phyloP scores from a whole-genome alignment of 2,329 filamentous ascomycete species.

The Ophiostoma sp. region DNA sequence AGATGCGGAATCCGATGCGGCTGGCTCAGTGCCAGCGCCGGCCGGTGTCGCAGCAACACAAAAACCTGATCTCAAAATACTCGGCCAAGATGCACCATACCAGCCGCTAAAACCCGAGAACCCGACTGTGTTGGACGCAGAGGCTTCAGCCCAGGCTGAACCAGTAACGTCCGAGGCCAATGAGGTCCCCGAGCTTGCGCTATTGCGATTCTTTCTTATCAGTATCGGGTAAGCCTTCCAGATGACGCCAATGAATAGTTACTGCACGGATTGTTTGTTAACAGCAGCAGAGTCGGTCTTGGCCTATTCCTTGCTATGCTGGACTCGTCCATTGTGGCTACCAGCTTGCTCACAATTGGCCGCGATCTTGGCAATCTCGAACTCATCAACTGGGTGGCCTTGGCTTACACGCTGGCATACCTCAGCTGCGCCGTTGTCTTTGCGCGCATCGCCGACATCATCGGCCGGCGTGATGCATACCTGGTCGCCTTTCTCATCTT shows the following conservation, averaged over 20 bases:
- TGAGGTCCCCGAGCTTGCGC: conserved; percentile 12
- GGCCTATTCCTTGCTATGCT: conserved; percentile 55
- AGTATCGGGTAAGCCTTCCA: conserved; percentile 23
- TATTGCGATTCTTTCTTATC: conserved; percentile 26
- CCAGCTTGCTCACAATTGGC: conserved; percentile 52
- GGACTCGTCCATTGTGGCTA: conserved; percentile 57
- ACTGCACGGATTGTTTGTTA: background rate
- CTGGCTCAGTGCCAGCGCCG: background rate
- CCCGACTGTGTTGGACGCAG: background rate
- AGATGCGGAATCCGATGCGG: background rate
- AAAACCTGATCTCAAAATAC: background rate
- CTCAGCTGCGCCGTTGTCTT: conserved; percentile 53
- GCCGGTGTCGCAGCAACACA: background rate
- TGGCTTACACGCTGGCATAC: conserved; percentile 53
- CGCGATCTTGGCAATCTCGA: conserved; percentile 44
- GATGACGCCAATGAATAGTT: too few relatives aligned
- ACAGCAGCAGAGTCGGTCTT: conserved; percentile 40
- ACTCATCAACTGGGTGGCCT: conserved; percentile 49
- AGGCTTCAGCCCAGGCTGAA: background rate
- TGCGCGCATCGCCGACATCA: conserved; percentile 50
- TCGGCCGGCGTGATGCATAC: conserved; percentile 51
- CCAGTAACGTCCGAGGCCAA: background rate
- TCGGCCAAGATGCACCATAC: background rate
- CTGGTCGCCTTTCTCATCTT: conserved; percentile 49
- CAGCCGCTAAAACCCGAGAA: background rate